Conservation (phyloP, 352 stramenopile genomes). For the Globisporangium lucens region DNA sequence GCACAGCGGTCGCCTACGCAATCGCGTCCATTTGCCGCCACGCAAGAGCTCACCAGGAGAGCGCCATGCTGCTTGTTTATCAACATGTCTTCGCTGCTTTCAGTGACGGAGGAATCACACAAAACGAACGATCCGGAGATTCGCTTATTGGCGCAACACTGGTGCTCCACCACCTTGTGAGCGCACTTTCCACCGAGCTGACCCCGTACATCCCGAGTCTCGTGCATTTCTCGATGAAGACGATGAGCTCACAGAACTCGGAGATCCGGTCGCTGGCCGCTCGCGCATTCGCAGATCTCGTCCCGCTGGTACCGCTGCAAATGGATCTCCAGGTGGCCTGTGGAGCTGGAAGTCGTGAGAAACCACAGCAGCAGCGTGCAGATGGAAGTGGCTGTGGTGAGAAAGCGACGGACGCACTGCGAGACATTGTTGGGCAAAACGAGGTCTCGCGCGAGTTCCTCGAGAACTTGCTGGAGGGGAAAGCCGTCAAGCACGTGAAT, state of each 20-base stretch:
- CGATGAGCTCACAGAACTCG: constrained; percentile 48
- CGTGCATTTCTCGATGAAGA: constrained; percentile 64
- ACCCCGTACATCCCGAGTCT: constrained; percentile 64
- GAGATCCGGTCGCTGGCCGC: constrained; percentile 46
- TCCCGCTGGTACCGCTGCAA: constrained; percentile 68
- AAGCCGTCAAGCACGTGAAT: constrained; percentile 44
- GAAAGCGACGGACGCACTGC: constrained; percentile 8
- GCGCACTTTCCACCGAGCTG: constrained; percentile 28
- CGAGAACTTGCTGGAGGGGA: constrained; percentile 53
- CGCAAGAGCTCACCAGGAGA: constrained; percentile 24
- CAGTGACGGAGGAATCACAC: not conserved
- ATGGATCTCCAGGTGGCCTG: constrained; percentile 52
- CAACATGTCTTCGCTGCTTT: constrained; percentile 41
- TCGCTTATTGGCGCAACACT: constrained; percentile 42
- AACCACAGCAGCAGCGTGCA: not conserved
- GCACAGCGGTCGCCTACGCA: constrained; percentile 32
- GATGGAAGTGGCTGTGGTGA: constrained; percentile 20
- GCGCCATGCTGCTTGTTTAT: constrained; percentile 54
- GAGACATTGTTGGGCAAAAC: constrained; percentile 40
- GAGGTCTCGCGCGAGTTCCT: constrained; percentile 64
- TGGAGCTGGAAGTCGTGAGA: not conserved
- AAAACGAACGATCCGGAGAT: not conserved
- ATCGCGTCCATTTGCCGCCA: constrained; percentile 48
- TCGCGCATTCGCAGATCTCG: constrained; percentile 62
- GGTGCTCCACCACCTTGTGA: constrained; percentile 55